Conservation (phyloP, 306 rosid species). For the Quercus robur region DNA sequence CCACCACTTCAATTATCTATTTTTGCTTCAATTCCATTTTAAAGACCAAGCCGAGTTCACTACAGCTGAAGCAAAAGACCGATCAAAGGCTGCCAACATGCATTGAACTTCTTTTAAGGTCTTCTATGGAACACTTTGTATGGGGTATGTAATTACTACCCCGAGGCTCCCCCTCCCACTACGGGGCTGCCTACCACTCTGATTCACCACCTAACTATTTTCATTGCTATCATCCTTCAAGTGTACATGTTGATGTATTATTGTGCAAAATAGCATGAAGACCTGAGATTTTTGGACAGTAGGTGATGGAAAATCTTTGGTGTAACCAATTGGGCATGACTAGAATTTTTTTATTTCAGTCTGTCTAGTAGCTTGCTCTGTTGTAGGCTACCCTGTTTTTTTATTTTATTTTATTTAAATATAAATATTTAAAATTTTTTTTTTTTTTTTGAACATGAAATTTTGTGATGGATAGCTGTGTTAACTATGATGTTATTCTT, state of each 20-base stretch:
- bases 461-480: neutral
- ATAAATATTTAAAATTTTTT: neutral
- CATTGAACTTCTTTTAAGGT: too few species aligned
- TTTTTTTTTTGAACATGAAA: neutral
- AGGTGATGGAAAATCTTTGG: neutral
- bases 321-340: neutral
- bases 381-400: neutral
- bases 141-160: too few species aligned
- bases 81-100: too few species aligned
- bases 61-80: too few species aligned
- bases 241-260: neutral
- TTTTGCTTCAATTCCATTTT: neutral
- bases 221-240: neutral
- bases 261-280: neutral
- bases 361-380: neutral
- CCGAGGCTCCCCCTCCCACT: too few species aligned
- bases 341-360: neutral
- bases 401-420: neutral
- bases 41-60: neutral
- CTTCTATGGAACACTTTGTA: too few species aligned
- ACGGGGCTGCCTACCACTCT: too few species aligned
- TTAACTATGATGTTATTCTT: neutral
- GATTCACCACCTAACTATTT: neutral
- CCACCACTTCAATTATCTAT: neutral
- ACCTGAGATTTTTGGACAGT: neutral